These are phyloP conservation scores for Oemleria cerasiformis DNA, from an alignment of 306 rosid genomes.

Conservation along the genomic window DNA sequence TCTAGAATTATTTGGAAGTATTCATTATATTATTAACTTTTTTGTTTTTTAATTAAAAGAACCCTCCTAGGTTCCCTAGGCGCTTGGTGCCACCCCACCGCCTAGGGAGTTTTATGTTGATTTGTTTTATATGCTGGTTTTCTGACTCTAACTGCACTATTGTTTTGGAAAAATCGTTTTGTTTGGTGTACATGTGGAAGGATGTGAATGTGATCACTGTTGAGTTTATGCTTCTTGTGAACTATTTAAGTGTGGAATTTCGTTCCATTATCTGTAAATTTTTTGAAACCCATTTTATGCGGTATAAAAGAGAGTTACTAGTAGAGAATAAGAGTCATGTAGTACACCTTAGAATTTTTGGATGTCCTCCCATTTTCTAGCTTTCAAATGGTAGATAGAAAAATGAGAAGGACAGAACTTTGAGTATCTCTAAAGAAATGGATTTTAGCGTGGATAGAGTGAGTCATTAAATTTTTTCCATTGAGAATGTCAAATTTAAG, in stretches of 20 bases:
- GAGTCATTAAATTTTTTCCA: not conserved
- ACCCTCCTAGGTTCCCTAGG: too few relatives aligned
- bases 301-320: not conserved
- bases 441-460: too few relatives aligned
- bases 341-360: not conserved
- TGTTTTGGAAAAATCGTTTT: not conserved
- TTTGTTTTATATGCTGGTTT: not conserved
- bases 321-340: not conserved
- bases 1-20: too few relatives aligned
- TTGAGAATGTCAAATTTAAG: not conserved
- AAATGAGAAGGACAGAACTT: not conserved
- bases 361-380: not conserved
- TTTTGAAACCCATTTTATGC: not conserved
- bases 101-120: too few relatives aligned
- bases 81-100: too few relatives aligned
- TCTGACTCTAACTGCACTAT: not conserved
- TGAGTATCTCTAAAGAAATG: not conserved
- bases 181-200: not conserved
- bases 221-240: not conserved
- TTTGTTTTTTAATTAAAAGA: too few relatives aligned
- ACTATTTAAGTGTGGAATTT: not conserved
- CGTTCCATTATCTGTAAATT: not conserved
- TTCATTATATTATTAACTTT: too few relatives aligned
- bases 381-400: not conserved
- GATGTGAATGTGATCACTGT: conserved; percentile 4